Evolutionary conservation across 805 yeast genomes (phyloP).

Genomic region (Wickerhamomyces alni): DNA sequence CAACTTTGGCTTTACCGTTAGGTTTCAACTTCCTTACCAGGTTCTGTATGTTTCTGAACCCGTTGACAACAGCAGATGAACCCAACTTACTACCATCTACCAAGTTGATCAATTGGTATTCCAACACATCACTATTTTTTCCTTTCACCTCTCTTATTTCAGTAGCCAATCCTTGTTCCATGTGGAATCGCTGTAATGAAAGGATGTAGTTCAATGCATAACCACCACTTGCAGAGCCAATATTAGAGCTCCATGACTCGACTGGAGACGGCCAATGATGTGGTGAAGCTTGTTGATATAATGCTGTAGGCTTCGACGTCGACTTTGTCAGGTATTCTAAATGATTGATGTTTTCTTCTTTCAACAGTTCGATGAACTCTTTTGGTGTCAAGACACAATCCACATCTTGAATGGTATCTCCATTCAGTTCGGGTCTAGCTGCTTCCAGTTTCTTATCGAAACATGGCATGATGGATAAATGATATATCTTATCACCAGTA

Average conservation of each 20-base stretch:
- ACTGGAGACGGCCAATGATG: slow-evolving; percentile 51
- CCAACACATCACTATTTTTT: slow-evolving; percentile 66
- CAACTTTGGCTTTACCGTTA: slow-evolving; percentile 18
- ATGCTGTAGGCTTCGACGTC: slow-evolving; percentile 9
- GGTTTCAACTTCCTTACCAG: slow-evolving; percentile 67
- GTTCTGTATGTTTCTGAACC: slow-evolving; percentile 92
- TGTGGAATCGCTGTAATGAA: slow-evolving; percentile 26
- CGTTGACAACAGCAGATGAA: slow-evolving; percentile 69
- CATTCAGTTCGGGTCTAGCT: slow-evolving; percentile 65
- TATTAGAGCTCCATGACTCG: slow-evolving; percentile 65
- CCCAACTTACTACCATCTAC: slow-evolving; percentile 36
- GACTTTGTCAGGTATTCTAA: slow-evolving; percentile 19
- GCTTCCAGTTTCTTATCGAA: slow-evolving; percentile 96
- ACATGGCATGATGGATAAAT: slow-evolving; percentile 90
- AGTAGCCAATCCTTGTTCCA: slow-evolving; percentile 13
- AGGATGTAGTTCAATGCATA: slow-evolving; percentile 67
- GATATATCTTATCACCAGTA: slow-evolving; percentile 47
- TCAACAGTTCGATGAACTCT: slow-evolving; percentile 71
- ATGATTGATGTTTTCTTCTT: slow-evolving; percentile 42
- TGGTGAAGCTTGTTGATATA: slow-evolving; percentile 43
- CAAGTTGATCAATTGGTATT: slow-evolving; percentile 47
- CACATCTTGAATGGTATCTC: slow-evolving; percentile 49
- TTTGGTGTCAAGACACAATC: slow-evolving; percentile 93
- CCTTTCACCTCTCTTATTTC: slow-evolving; percentile 46
- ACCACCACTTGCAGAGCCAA: slow-evolving; percentile 87